Base-by-base conservation (phyloP, 257 asterid species). In the Fraxinus excelsior region DNA sequence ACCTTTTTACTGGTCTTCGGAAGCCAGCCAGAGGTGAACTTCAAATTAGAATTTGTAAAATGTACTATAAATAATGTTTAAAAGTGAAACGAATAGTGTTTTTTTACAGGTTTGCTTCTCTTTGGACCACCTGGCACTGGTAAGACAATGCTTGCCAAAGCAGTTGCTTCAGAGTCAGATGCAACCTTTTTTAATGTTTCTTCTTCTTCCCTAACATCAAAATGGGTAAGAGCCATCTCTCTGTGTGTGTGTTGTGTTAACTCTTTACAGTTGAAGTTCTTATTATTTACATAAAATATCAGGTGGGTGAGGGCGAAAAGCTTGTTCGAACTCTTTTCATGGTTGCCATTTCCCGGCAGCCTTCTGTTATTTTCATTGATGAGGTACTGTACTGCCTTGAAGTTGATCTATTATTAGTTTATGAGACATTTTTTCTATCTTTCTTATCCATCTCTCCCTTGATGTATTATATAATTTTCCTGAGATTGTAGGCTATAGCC, bases 81-180 rank as follows among this genome's bases (percentile, higher is more conserved):
- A 67, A 76, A 68, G 74, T 73, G 73, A 80, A 49, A 62, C 10
- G 42, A 37, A 28, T 73, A 42, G 46, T 72, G 64, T 60, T 67
- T 80, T 70, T 70, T 84, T 69, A 77, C 88, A 96, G 99, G 99
- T 70, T 88, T 96, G 76, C 93, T 96, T 84, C 97, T 96, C 75
- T 96, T 96, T 82, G 98, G 99, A 72, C 99, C 99, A 76, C 99
- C 99, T 82, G 99, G 99, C 80, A 93, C 99, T 76, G 99, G 99
- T 70, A 96, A 96, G 88, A 96, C 99, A 73, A 76, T 96, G 89
- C 98, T 96, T 83, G 99, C 99, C 42, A 96, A 90, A 85, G 99
- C 99, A 74, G 98, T 96, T 88, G 98, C 99, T 79, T 89, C 99
- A 80, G 99, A 93, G 84, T 93, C 99, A 9, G 91, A 89, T 74